Conservation (phyloP, 768 basidiomycete species). For the Stropharia rugosoannulata region DNA sequence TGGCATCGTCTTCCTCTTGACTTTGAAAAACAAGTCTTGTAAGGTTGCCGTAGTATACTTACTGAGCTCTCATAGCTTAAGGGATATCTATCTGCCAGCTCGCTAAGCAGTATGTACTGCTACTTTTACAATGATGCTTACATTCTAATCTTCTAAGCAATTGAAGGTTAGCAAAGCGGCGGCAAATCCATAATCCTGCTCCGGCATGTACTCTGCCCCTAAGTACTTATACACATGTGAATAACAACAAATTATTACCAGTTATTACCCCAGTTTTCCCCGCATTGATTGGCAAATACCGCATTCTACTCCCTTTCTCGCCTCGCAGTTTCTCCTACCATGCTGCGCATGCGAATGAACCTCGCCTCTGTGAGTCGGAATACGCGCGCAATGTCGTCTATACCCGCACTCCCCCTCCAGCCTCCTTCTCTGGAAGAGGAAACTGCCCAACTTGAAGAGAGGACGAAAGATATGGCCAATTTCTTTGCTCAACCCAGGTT, state of each 20-base stretch:
- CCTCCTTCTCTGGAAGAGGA: slow-evolving; percentile 62
- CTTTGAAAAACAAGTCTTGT: neutral
- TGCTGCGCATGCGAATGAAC: slow-evolving; percentile 29
- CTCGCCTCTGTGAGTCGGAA: slow-evolving; percentile 25
- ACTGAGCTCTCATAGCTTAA: too few species aligned
- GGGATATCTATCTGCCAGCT: neutral
- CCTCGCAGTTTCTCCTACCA: slow-evolving; percentile 6
- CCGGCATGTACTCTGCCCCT: neutral
- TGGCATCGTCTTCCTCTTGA: too few species aligned
- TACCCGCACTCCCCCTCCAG: slow-evolving; percentile 48
- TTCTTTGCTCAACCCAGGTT: slow-evolving; percentile 84
- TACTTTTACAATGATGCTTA: neutral
- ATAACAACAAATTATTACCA: neutral
- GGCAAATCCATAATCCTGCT: neutral
- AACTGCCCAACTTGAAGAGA: slow-evolving; percentile 52
- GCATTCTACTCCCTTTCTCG: neutral
- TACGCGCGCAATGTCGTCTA: slow-evolving; percentile 39
- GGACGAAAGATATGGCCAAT: slow-evolving; percentile 59
- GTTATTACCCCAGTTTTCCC: neutral
- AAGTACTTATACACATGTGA: neutral
- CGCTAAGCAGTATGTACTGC: neutral
- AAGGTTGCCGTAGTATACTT: too few species aligned
- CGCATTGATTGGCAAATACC: too few species aligned
- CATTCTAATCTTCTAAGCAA: neutral
- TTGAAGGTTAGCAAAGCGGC: neutral